Evolutionary conservation across 306 rosid species (phyloP), one percentile per base, ranked within the genome.

Genomic region (Dryas drummondii): DNA sequence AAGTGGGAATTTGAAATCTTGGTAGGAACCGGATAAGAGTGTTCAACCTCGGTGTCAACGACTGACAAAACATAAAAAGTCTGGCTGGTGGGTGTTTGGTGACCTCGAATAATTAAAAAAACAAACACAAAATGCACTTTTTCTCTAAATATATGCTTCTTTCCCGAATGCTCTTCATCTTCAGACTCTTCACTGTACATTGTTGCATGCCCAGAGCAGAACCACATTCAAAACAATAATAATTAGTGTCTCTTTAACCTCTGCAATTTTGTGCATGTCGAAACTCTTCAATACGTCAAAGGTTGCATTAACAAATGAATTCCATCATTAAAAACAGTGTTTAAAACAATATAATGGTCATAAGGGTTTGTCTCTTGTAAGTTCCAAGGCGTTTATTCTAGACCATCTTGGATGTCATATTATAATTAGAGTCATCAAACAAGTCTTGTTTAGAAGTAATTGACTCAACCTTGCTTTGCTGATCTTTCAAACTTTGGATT

Each of bases 41-140:
- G 46, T 65, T 5, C 19, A 16, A 52, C 49, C 56, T 73, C 79
- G 80, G 42, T 47, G 82, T 74, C 77, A 74, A 69, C 77, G 71
- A 14, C 73, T 48, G 69, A 40, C 48, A 66, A 55, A 62, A 11
- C 4, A 22, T 19, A 44, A 70, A 46, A 26, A 48, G 26, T 66
- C 46, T 0, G 13, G 52, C 32, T 55, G 57, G 69, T 13, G 51
- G 57, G 69, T 13, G 51, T 27, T 57, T 26, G 58, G 53, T 6
- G 32, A 26, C 63, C 71, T 74, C 71, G 72, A 66, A 32, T 32
- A 53, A 27, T 14, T 32, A 42, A 10, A 9, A 42, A 12, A 48
- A 6, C 17, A 42, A 12, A 61, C 55, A 54, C 1, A 8, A 70
- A 19, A 10, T 15, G 19, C 56, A n/a, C 55, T 66, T 66, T 66